Base-by-base conservation (phyloP, 306 rosid species). In the Lathyrus tuberosus region DNA sequence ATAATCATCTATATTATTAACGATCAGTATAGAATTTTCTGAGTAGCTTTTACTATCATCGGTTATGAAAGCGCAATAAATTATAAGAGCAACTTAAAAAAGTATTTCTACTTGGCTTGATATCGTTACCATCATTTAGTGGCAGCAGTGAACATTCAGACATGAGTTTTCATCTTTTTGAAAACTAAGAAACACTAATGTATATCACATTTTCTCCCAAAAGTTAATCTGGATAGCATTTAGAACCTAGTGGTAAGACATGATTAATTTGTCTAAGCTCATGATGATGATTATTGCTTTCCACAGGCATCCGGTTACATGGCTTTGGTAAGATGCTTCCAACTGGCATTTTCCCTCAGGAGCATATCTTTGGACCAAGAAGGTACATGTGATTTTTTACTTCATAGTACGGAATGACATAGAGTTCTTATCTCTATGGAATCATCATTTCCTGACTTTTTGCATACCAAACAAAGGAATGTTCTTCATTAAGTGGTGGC, bases 271-370 rank as follows among this genome's bases (percentile, higher is more conserved):
- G 28, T 44, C 54, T 14, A 58, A 56, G 47, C 58, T 31, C 52
- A 40, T 70, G 48, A 73, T 72, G 42, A 75, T 72, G 41, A 66
- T 38, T 56, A 62, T 78, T 84, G 68, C 68, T 79, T 64, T 67
- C 43, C 40, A 94, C 43, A 94, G 99, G 76, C 89, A 28, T 86
- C 99, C 46, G 88, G 86, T 78, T 86, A 89, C 80, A 72, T 76
- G 86, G 89, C 83, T 73, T 77, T 94, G 58, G 92, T 80, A 47
- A 84, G 92, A 88, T 86, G 95, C 75, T 94, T 94, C 79, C 99
- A 91, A 84, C 82, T 94, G 72, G 99, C 96, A 59, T 82, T 94
- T 75, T 88, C 99, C 78, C 91, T 94, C 10, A 76, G 92, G 74
- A 81, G 86, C 58, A 35, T 94, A 67, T 81, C 97, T 40, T 63